Percentiles rank a stretch among this genome's conserved stretches.
These are phyloP conservation scores for Escovopsis sp. DNA, from an alignment of 2,329 filamentous ascomycete species.

Conservation along the genomic window DNA sequence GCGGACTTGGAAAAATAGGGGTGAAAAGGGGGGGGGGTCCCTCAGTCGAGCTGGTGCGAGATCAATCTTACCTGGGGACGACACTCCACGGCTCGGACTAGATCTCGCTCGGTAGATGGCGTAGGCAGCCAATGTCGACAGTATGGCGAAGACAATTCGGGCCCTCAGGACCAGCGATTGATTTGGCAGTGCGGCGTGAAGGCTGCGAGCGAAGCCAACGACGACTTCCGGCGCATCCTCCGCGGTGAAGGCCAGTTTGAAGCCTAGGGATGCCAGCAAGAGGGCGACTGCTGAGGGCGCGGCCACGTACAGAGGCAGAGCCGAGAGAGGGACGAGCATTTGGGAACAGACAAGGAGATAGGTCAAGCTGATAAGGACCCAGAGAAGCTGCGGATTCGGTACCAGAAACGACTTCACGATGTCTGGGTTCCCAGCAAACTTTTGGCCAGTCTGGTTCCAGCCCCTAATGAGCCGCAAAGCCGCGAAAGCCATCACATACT, in stretches of 20 bases:
- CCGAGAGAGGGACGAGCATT: conserved; percentile 27
- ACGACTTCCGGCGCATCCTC: conserved; percentile 80
- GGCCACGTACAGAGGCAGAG: conserved; percentile 26
- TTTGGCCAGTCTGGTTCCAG: conserved; percentile 97
- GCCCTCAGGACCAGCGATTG: conserved; percentile 34
- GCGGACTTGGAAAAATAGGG: no score
- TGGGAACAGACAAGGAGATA: conserved; percentile 48
- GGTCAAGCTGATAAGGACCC: conserved; percentile 53
- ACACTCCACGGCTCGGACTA: conserved; percentile 10
- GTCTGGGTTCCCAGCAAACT: conserved; percentile 81
- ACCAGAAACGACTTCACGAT: conserved; percentile 60
- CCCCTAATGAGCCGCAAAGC: conserved; percentile 53
- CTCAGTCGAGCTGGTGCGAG: not conserved
- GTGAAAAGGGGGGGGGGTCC: not conserved
- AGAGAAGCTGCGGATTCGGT: conserved; percentile 52
- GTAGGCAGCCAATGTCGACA: conserved; percentile 24
- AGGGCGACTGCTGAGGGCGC: conserved; percentile 28
- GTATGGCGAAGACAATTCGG: conserved; percentile 33
- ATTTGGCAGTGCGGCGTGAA: conserved; percentile 27
- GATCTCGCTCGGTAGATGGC: conserved; percentile 25
- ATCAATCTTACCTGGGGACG: conserved; percentile 15
- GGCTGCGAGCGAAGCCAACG: conserved; percentile 25
- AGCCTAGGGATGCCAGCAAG: conserved; percentile 48
- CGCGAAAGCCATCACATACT: conserved; percentile 33
- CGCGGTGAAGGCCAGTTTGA: conserved; percentile 80